Base-by-base conservation (phyloP, 352 stramenopile genomes). In the Phytophthora sansomeana region DNA sequence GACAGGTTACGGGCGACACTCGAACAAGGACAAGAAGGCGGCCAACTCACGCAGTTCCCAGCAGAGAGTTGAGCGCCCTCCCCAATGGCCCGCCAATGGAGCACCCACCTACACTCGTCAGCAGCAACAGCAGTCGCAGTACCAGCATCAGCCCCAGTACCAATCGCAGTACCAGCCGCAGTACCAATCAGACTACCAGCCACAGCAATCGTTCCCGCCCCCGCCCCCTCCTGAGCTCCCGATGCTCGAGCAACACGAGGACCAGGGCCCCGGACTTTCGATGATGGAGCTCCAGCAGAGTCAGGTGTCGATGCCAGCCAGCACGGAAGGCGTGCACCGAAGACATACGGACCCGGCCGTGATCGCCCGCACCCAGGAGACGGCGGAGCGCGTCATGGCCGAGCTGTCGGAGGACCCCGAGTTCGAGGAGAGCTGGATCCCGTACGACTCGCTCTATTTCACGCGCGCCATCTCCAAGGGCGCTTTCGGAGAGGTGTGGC, bases 401-500 rank as follows among this genome's bases (percentile, higher is more conserved):
- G 81, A 87, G 17, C 75, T 95, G 42, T 74, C 90, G 56, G 58
- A 73, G 26, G 85, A 93, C 33, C 54, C 79, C 6, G 74, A 76
- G 21, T 78, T 95, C 28, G 62, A 70, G 30, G 53, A 75, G 2
- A 77, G 77, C 49, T 83, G 80, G 63, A 85, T 93, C 39, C 72
- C 86, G 32, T 91, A 92, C 71, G 74, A 79, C 11, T 83, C 83
- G 35, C 62, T 94, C 29, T 90, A 90, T 56, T 94, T 92, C 49
- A 94, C 86, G 10, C 87, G 87, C 28, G 74, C 83, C 26, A 69
- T 95, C 32, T 90, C 81, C 11, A 91, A 88, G 29, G 87, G 87
- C 50, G 87, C 87, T 7, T 95, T 95, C 38, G 87, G 87, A 11
- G 83, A 92, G 39, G 87, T 95, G 44, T 95, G 87, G 87, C 78